Base-by-base conservation (phyloP, 2,329 filamentous ascomycete genomes). In the Fusarium domesticum region DNA sequence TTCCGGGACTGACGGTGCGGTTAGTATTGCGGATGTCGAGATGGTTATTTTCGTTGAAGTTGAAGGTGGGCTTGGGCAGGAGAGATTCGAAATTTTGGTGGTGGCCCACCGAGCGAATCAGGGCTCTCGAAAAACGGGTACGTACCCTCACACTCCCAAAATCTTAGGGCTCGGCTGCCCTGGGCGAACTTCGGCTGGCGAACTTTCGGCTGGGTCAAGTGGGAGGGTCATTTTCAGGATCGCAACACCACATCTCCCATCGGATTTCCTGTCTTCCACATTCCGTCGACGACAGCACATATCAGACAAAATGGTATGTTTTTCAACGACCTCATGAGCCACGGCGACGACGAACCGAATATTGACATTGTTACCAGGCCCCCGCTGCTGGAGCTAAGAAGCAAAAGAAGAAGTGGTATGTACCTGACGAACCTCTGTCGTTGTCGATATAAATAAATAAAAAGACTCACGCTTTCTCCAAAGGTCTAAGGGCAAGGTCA, bases 401-500 rank as follows among this genome's bases (percentile, higher is more conserved):
- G 68, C 70, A 73, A 66, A 74, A 74, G 70, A 73, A 74, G 70
- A 73, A 74, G 71, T 73, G 71, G 71, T 60, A 57, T 50, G 57
- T 60, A 41, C n/a, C n/a, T n/a, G n/a, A n/a, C n/a, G n/a, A n/a
- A n/a, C n/a, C n/a, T 37, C 45, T 39, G 37, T 49, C 44, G 43
- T 47, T 40, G 44, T 18, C 42, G 36, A 49, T 45, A 38, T 41
- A 17, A 42, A 46, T 40, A 50, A 51, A 28, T 28, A 8, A 12
- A 12, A 28, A 28, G 23, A 28, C 23, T 28, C 55, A 56, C 37
- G 59, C 46, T 38, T 49, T 45, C 39, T 37, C 47, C 36, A 41
- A 57, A 60, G 57, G 58, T 72, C 70, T 51, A 72, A 72, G 66
- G 66, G 69, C 62, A 80, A 74, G 90, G 93, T 98, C 82, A 98